Conservation (phyloP, 441 rosid species). For the Mallotus japonicus region DNA sequence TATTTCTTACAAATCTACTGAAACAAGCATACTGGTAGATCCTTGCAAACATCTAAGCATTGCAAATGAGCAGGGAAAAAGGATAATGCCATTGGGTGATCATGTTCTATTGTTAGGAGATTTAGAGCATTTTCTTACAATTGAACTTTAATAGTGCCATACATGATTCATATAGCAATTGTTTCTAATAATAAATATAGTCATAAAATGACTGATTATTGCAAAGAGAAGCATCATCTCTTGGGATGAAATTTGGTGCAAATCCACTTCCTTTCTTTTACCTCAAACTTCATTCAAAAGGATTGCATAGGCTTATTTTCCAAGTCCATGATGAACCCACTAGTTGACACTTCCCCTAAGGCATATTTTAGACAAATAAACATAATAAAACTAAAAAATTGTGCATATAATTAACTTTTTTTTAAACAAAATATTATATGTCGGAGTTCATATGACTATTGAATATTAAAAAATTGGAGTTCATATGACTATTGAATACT, state of each 20-base stretch:
- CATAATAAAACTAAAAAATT: too few relatives aligned
- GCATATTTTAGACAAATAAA: too few relatives aligned
- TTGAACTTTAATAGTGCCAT: conserved; percentile 33
- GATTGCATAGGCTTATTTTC: too few relatives aligned
- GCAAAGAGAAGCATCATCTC: background rate
- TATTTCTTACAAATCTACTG: conserved; percentile 31
- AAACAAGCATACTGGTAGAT: conserved; percentile 55
- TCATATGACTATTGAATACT: too few relatives aligned
- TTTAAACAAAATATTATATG: too few relatives aligned
- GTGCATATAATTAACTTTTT: too few relatives aligned
- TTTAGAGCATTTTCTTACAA: conserved; percentile 43
- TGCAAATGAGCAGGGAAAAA: conserved; percentile 57
- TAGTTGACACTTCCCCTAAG: too few relatives aligned
- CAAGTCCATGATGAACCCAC: too few relatives aligned
- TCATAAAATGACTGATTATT: background rate
- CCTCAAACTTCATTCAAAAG: too few relatives aligned
- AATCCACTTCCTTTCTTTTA: too few relatives aligned
- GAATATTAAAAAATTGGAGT: too few relatives aligned
- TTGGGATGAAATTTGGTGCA: background rate
- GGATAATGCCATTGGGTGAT: conserved; percentile 53
- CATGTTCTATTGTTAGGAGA: conserved; percentile 61
- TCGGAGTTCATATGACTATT: too few relatives aligned
- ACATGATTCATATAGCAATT: background rate
- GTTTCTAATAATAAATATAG: background rate
- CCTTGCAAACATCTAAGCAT: conserved; percentile 70